Evolutionary conservation across 1,139 yeast genomes (phyloP).

Genomic region (Yamadazyma taylorii): DNA sequence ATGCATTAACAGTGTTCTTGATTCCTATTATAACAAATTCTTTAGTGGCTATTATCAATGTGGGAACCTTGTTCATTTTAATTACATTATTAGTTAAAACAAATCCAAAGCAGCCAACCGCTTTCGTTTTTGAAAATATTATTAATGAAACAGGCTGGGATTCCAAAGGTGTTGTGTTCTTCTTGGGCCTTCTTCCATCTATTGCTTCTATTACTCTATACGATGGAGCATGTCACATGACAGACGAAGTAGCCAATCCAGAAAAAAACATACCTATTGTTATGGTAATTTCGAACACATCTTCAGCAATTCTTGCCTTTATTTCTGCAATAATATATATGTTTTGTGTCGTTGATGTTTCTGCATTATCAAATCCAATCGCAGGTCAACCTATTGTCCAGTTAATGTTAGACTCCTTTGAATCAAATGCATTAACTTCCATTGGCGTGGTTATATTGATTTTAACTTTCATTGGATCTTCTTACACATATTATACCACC

Average conservation of each 20-base stretch:
- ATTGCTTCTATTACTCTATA: conserved; percentile 27
- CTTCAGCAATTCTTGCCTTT: conserved; percentile 24
- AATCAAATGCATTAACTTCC: conserved; percentile 25
- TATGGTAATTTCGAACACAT: conserved; percentile 25
- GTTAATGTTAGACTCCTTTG: conserved; percentile 27
- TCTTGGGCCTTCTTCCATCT: conserved; percentile 27
- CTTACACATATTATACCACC: conserved; percentile 22
- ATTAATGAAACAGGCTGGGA: conserved; percentile 30
- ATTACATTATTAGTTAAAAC: conserved; percentile 25
- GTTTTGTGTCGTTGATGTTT: conserved; percentile 24
- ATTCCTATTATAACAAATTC: conserved; percentile 22
- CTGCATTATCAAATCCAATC: conserved; percentile 22
- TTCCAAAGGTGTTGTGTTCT: conserved; percentile 29
- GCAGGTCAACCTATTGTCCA: conserved; percentile 32
- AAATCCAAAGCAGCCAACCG: conserved; percentile 23
- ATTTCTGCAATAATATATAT: conserved; percentile 26
- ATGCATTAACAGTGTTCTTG: conserved; percentile 20
- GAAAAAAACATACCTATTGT: conserved; percentile 29
- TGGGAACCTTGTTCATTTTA: conserved; percentile 26
- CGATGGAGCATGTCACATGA: conserved; percentile 34
- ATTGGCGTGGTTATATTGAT: conserved; percentile 24
- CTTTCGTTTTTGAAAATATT: conserved; percentile 24
- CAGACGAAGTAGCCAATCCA: conserved; percentile 29
- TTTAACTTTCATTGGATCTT: conserved; percentile 23
- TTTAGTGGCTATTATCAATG: conserved; percentile 22